These are phyloP conservation scores for Arabidopsis thaliana DNA, from an alignment of 345 rosid genomes.

Conservation along the genomic window DNA sequence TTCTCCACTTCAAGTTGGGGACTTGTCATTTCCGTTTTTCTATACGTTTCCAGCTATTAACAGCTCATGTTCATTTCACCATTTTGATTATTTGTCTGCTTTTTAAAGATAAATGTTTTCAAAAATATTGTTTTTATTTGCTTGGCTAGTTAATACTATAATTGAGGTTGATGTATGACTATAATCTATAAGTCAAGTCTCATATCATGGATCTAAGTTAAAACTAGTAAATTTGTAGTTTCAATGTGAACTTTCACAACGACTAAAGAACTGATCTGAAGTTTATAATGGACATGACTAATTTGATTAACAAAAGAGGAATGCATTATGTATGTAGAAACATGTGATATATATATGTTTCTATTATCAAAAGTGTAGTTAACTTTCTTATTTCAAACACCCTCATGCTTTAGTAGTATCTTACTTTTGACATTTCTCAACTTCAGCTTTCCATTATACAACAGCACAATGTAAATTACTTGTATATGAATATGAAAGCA, in stretches of 20 bases:
- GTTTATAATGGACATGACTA: slow-evolving; percentile 14
- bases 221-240: slow-evolving; percentile 7
- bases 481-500: slow-evolving; percentile 29
- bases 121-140: neutral
- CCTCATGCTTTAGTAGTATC: slow-evolving; percentile 19
- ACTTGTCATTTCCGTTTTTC: slow-evolving; percentile 41
- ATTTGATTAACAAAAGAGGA: slow-evolving; percentile 35
- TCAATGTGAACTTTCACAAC: slow-evolving; percentile 20
- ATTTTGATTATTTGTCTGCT: neutral
- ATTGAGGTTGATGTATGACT: slow-evolving; percentile 3
- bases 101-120: neutral
- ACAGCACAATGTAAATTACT: slow-evolving; percentile 7
- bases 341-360: slow-evolving; percentile 13
- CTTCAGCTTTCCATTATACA: slow-evolving; percentile 20
- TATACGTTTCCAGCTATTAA: slow-evolving; percentile 30
- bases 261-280: neutral
- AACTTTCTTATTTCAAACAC: slow-evolving; percentile 1
- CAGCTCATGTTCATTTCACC: slow-evolving; percentile 31
- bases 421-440: slow-evolving; percentile 30
- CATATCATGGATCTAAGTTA: slow-evolving; percentile 1
- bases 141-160: neutral
- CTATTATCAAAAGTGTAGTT: slow-evolving; percentile 15
- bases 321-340: slow-evolving; percentile 39
- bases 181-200: slow-evolving; percentile 1
- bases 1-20: slow-evolving; percentile 32